phyloP scores from a whole-genome alignment of 208 protist genomes.

The Leishmania amazonensis region DNA sequence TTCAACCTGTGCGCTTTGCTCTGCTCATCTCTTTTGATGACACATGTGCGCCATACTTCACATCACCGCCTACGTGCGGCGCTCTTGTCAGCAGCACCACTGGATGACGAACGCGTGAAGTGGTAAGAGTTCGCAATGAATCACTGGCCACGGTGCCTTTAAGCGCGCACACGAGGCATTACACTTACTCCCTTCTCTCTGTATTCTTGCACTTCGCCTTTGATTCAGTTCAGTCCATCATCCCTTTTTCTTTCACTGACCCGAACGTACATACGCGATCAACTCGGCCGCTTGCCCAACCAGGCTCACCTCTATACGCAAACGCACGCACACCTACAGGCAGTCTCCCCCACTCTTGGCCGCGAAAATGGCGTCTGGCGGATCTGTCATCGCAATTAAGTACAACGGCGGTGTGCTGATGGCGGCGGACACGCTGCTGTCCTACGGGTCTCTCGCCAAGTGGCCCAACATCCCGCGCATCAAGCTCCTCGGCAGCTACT shows the following conservation, averaged over 20 bases:
- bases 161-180: background rate
- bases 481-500: constrained; percentile 84
- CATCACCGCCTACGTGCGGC: background rate
- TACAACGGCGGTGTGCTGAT: constrained; percentile 97
- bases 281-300: background rate
- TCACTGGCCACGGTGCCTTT: background rate
- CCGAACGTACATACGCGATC: background rate
- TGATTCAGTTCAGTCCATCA: background rate
- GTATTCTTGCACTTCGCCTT: background rate
- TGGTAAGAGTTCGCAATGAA: background rate
- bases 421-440: constrained; percentile 96
- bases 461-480: constrained; percentile 94
- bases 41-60: background rate
- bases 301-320: background rate
- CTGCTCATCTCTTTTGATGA: background rate
- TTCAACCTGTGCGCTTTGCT: background rate
- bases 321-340: background rate
- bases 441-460: constrained; percentile 97
- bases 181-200: background rate
- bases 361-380: constrained; percentile 93
- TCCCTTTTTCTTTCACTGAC: background rate
- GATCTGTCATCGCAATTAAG: constrained; percentile 96
- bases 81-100: background rate
- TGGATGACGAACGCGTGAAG: background rate
- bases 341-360: background rate